A percentile compares a stretch with the other conserved stretches of the same genome.
phyloP scores from a whole-genome alignment of 1,284 basidiomycete genomes.

The Puccinia polysora region DNA sequence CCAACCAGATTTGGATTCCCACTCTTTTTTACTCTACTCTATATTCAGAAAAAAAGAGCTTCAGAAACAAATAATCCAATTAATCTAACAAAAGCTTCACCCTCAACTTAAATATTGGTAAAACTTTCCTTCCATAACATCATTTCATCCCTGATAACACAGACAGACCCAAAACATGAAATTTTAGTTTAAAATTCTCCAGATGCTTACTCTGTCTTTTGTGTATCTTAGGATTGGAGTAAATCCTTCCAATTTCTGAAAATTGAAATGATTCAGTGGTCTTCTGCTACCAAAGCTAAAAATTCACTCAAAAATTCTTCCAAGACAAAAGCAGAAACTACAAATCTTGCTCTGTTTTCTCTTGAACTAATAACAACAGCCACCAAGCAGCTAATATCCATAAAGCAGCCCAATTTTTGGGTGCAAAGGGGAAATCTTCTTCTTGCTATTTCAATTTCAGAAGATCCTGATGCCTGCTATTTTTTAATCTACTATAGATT shows the following conservation, averaged over 20 bases:
- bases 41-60: neutral
- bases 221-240: too few species aligned
- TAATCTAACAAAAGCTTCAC: neutral
- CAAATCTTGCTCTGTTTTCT: neutral
- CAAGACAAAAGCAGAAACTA: slow-evolving; percentile 1
- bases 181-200: slow-evolving; percentile 20
- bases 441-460: neutral
- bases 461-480: neutral
- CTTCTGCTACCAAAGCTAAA: neutral
- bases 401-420: neutral
- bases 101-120: neutral
- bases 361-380: neutral
- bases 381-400: neutral
- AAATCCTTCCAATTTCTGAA: neutral
- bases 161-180: neutral
- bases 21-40: too few species aligned
- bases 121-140: neutral
- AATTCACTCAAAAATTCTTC: slow-evolving; percentile 3
- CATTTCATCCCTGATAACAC: neutral
- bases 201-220: too few species aligned
- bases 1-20: neutral
- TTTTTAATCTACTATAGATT: neutral
- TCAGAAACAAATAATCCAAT: neutral
- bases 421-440: neutral
- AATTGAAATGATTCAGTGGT: slow-evolving; percentile 1